Conservation (phyloP, 2,329 filamentous ascomycete genomes). For the Hypocreales sp. region DNA sequence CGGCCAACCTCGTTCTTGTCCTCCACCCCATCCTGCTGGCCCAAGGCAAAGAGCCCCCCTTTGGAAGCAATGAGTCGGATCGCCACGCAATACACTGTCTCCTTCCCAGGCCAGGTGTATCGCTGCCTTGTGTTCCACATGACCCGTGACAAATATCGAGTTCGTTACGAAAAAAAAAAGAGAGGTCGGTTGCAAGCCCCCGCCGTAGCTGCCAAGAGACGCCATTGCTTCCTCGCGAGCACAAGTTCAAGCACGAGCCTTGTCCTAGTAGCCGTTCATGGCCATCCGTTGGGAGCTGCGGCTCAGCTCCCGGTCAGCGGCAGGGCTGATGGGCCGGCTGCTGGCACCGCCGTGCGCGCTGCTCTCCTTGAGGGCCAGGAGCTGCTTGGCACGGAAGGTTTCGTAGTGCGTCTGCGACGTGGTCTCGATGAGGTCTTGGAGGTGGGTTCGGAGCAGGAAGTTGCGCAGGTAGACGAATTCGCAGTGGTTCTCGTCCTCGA, state of each 20-base stretch:
- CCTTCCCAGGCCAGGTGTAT: slow-evolving; percentile 9
- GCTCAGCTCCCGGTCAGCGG: slow-evolving; percentile 91
- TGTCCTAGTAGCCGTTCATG: slow-evolving; percentile 88
- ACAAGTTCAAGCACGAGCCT: slow-evolving; percentile 13
- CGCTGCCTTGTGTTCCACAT: slow-evolving; percentile 12
- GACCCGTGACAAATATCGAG: slow-evolving; percentile 15
- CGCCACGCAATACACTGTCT: slow-evolving; percentile 5
- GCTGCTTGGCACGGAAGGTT: slow-evolving; percentile 98
- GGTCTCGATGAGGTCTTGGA: slow-evolving; percentile 97
- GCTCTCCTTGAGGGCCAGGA: slow-evolving; percentile 95
- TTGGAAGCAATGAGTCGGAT: slow-evolving; percentile 4
- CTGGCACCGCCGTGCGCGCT: slow-evolving; percentile 72
- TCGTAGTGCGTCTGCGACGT: slow-evolving; percentile 99
- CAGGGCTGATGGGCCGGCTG: slow-evolving; percentile 78
- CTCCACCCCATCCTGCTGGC: slow-evolving; percentile 5
- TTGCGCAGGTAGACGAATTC: slow-evolving; percentile 98
- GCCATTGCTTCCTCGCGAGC: slow-evolving; percentile 17
- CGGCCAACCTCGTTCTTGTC: neutral
- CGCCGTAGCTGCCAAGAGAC: slow-evolving; percentile 16
- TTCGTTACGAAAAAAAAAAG: slow-evolving; percentile 14
- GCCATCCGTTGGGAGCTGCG: slow-evolving; percentile 93
- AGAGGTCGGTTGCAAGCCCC: slow-evolving; percentile 2
- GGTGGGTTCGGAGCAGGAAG: slow-evolving; percentile 94
- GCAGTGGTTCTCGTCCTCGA: slow-evolving; percentile 98
- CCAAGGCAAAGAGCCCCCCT: slow-evolving; percentile 7